Base-by-base conservation (phyloP, 1,139 yeast genomes). In the Debaryomyces nepalensis region DNA sequence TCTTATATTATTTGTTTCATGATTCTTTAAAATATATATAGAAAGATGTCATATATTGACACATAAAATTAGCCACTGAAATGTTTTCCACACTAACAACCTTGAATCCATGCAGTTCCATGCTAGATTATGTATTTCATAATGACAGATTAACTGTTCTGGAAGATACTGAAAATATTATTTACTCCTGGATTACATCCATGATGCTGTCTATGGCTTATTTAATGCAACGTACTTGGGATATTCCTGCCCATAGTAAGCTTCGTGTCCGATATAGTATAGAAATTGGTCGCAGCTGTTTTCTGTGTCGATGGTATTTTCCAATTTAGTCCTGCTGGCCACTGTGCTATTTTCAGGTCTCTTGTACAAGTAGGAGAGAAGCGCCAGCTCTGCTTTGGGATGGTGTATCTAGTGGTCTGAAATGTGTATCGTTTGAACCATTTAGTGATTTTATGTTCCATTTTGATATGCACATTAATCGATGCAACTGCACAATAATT, bases 251-350 rank as follows among this genome's bases (percentile, higher is more conserved):
- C 29, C 29, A 12, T 26, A 26, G 9, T 26, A 26, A 9, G 15
- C 29, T 5, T 9, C 14, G 16, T 26, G 29, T 2, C 16, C 29
- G 12, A 26, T 26, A 16, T 26, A 26, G 14, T 26, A 26, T 3
- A 26, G 29, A 26, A 26, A 26, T 8, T 26, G 26, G 29, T 26
- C 29, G 29, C 29, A 26, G 29, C 29, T 26, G 29, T 26, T 26
- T 9, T 26, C 29, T n/a, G 29, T 26, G 5, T 12, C 29, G 9
- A 16, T 16, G 14, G 29, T 26, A 3, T 26, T 26, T 4, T 5
- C 14, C 29, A 26, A 26, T 5, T 3, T 15, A 9, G 14, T 26
- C 29, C 11, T 26, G 3, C 14, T 12, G 6, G 16, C 16, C 16
- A 26, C 10, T 5, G 16, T 26, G 16, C n/a, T n/a, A n/a, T 26